phyloP scores from a whole-genome alignment of 2,329 filamentous ascomycete species.

The Hymenoscyphus repandus region DNA sequence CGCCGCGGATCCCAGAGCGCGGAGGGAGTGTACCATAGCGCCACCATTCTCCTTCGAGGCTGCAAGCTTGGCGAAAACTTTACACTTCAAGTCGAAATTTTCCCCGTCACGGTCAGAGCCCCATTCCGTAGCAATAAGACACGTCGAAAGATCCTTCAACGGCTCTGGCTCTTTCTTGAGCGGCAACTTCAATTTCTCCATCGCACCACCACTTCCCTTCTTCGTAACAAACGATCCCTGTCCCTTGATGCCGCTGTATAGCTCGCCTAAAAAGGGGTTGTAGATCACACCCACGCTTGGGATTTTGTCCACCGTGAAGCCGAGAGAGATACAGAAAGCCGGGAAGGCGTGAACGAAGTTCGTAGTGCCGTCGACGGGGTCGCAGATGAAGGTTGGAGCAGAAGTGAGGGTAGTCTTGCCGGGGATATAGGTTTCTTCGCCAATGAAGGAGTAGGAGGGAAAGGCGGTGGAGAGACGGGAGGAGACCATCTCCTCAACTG shows the following conservation, averaged over 20 bases:
- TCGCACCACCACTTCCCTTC: slow-evolving; percentile 25
- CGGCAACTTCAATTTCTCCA: slow-evolving; percentile 39
- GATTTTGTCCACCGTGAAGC: slow-evolving; percentile 56
- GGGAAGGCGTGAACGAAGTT: slow-evolving; percentile 78
- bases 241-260: slow-evolving; percentile 66
- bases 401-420: slow-evolving; percentile 55
- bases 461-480: slow-evolving; percentile 46
- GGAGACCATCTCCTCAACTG: slow-evolving; percentile 58
- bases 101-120: slow-evolving; percentile 61
- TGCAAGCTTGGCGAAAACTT: slow-evolving; percentile 58
- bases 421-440: slow-evolving; percentile 71
- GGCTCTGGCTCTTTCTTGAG: slow-evolving; percentile 46
- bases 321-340: slow-evolving; percentile 71
- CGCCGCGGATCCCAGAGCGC: slow-evolving; percentile 68
- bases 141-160: slow-evolving; percentile 53
- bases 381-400: slow-evolving; percentile 72
- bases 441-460: slow-evolving; percentile 59
- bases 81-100: slow-evolving; percentile 66
- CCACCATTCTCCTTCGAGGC: slow-evolving; percentile 57
- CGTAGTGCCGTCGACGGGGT: slow-evolving; percentile 77
- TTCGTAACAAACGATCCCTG: slow-evolving; percentile 54
- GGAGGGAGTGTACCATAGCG: slow-evolving; percentile 69
- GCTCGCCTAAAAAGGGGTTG: slow-evolving; percentile 66
- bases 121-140: slow-evolving; percentile 70
- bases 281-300: slow-evolving; percentile 72